Conservation (phyloP, 805 yeast species). For the Isabelozyma rhagii region DNA sequence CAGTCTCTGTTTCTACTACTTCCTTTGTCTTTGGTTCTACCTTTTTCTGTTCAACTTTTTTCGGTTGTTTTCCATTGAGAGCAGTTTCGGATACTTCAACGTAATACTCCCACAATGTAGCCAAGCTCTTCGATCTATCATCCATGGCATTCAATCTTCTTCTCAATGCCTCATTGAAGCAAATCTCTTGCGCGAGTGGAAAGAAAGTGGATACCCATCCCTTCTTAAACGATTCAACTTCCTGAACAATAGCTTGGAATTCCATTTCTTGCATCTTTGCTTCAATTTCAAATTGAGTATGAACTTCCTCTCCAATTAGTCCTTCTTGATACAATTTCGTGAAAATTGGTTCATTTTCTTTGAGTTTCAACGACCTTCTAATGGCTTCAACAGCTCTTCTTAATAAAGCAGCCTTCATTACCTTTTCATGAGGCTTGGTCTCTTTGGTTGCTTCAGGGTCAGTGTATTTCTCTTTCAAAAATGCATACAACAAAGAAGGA, state of each 20-base stretch:
- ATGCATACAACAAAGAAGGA: conserved; percentile 59
- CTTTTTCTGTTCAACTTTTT: neutral
- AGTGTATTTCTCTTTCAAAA: conserved; percentile 47
- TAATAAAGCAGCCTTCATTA: conserved; percentile 58
- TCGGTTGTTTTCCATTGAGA: neutral
- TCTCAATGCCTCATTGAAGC: conserved; percentile 87
- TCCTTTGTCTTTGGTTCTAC: neutral
- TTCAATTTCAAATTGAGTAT: conserved; percentile 75
- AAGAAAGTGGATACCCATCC: conserved; percentile 81
- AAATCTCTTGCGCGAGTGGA: conserved; percentile 80
- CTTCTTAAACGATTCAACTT: conserved; percentile 67
- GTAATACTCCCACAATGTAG: conserved; percentile 34
- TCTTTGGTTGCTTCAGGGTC: conserved; percentile 38
- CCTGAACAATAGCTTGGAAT: conserved; percentile 68
- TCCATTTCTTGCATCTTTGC: conserved; percentile 79
- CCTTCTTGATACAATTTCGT: conserved; percentile 79
- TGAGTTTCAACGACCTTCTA: conserved; percentile 76
- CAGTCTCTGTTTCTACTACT: neutral
- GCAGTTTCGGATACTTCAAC: conserved; percentile 12
- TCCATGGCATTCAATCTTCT: conserved; percentile 59
- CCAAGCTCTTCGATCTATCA: conserved; percentile 29
- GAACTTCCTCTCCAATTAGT: conserved; percentile 84
- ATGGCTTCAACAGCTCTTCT: conserved; percentile 80
- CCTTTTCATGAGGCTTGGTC: conserved; percentile 68
- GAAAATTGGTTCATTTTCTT: conserved; percentile 72